Base-by-base conservation (phyloP, 345 rosid genomes). In the Dovyalis caffra region DNA sequence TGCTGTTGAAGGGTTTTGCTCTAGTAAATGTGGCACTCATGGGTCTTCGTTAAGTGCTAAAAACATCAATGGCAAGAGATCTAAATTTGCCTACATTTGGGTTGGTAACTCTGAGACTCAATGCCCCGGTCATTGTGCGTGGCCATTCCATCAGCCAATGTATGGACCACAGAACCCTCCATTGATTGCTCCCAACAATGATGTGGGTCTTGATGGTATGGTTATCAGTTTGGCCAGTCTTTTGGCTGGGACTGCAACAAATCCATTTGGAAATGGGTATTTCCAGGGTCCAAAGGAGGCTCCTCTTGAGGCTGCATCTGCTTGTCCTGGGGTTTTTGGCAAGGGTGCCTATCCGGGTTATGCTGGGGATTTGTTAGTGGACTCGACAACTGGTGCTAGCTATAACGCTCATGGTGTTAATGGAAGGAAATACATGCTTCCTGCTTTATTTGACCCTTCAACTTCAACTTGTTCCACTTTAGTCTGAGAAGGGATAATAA, bases 61-160 rank as follows among this genome's bases (percentile, higher is more conserved):
- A 16, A 32, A 21, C n/a, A 37, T 10, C 21, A 70, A 25, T 15
- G 74, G 66, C 35, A 67, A 69, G 18, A 32, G 1, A 8, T 35
- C 64, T 4, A 78, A 64, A 33, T 74, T 68, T 56, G 81, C 81
- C 2, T 74, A 69, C 70, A 78, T 78, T 5, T 78, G 81, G 78
- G 81, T 69, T n/a, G 74, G 78, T 18, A 78, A 78, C 33, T 63
- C 81, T 0, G 74, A 78, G 66, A 64, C 51, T 26, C 78, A 74
- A 35, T 78, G 78, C 65, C 77, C 81, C 8, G 81, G 77, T 28
- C 58, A 78, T 60, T 74, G 81, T 29, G 74, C 81, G 1, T 78
- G 74, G 77, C 81, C 81, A n/a, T 74, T 78, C 74, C 70, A 64
- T 66, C 66, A 74, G 68, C 71, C 74, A 3, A 29, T 68, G 33